Percentiles rank a stretch among this genome's conserved stretches.
phyloP scores from a whole-genome alignment of 192 early-diverging fungal genomes.

The Paraglomus brasilianum region DNA sequence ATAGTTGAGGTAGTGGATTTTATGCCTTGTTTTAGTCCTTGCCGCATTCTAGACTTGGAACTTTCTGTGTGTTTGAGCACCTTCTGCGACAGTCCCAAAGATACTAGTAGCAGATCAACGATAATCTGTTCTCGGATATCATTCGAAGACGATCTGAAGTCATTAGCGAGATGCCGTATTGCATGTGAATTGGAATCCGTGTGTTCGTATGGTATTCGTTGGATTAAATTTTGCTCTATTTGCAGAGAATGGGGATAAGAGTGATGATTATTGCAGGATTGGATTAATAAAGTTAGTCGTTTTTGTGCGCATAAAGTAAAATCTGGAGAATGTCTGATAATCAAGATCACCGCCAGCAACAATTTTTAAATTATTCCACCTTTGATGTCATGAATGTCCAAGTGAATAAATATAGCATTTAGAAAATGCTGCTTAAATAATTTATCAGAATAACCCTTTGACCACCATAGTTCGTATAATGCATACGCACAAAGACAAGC shows the following conservation, averaged over 20 bases:
- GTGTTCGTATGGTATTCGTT: not conserved
- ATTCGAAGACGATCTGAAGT: constrained; percentile 1
- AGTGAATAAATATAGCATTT: constrained; percentile 9
- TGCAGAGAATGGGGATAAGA: not conserved
- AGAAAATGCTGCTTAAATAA: constrained; percentile 7
- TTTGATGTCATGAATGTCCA: constrained; percentile 5
- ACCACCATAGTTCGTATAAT: not conserved
- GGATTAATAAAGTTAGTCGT: no score
- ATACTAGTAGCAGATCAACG: constrained; percentile 14
- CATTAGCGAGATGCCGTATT: not conserved
- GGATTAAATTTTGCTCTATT: constrained; percentile 18
- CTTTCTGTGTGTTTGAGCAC: not conserved
- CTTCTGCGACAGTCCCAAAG: constrained; percentile 7
- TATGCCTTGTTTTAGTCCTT: not conserved
- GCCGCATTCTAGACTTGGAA: no score
- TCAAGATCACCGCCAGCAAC: not conserved
- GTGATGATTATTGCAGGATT: no score
- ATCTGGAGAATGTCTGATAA: no score
- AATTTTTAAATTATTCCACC: not conserved
- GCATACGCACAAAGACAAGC: constrained; percentile 2
- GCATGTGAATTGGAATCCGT: not conserved
- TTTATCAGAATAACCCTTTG: constrained; percentile 6
- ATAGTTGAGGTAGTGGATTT: not conserved
- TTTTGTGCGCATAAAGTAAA: not conserved
- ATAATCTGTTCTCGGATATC: constrained; percentile 26